Conservation (phyloP, 2,329 filamentous ascomycete genomes). For the Fusarium devonianum region DNA sequence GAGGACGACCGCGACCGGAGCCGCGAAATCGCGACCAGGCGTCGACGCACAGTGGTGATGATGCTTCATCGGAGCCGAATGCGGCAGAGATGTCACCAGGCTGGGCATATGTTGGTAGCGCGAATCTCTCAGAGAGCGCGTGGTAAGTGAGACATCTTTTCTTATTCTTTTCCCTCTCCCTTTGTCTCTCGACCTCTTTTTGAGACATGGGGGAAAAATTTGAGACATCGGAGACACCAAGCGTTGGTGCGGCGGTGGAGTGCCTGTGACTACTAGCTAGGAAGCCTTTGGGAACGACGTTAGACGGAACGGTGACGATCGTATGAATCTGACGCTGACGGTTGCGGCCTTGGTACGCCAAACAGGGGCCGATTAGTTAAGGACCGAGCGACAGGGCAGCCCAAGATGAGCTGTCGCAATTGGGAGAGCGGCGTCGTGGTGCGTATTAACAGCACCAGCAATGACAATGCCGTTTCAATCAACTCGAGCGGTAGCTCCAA, state of each 20-base stretch:
- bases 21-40: conserved; percentile 18
- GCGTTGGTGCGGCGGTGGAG: conserved; percentile 30
- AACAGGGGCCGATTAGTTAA: conserved; percentile 78
- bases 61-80: conserved; percentile 27
- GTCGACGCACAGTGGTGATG: conserved; percentile 2
- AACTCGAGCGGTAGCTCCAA: conserved; percentile 22
- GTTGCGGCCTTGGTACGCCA: conserved; percentile 24
- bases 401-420: conserved; percentile 85
- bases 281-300: conserved; percentile 24
- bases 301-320: conserved; percentile 31
- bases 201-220: conserved; percentile 36
- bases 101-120: conserved; percentile 89
- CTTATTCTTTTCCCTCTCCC: no score
- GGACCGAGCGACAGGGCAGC: conserved; percentile 69
- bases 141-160: conserved; percentile 64
- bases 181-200: no score
- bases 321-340: conserved; percentile 38
- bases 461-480: conserved; percentile 10
- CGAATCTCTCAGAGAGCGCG: conserved; percentile 91
- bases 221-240: conserved; percentile 32
- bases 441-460: conserved; percentile 53
- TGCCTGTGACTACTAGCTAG: conserved; percentile 28
- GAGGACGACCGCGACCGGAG: conserved; percentile 22
- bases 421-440: conserved; percentile 95
- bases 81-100: conserved; percentile 48